These are phyloP conservation scores for Penicillium sp. DNA, from an alignment of 2,329 filamentous ascomycete genomes.

Conservation along the genomic window DNA sequence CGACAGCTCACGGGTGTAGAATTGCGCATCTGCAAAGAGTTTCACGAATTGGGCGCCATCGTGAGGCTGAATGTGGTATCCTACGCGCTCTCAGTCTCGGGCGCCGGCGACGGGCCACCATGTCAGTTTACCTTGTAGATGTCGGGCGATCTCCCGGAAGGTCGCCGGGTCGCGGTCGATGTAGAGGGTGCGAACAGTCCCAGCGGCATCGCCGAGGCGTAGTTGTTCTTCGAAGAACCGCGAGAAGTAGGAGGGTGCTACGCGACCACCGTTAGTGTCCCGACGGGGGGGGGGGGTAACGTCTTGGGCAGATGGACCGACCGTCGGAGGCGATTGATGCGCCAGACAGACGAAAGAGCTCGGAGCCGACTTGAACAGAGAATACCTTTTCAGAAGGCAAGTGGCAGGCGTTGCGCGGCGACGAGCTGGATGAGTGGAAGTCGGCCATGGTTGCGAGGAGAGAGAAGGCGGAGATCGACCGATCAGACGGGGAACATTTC, in stretches of 20 bases:
- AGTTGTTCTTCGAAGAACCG: slow-evolving; percentile 88
- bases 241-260: slow-evolving; percentile 94
- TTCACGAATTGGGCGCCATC: slow-evolving; percentile 87
- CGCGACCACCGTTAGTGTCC: slow-evolving; percentile 20
- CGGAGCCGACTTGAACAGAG: slow-evolving; percentile 66
- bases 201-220: slow-evolving; percentile 56
- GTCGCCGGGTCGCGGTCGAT: slow-evolving; percentile 90
- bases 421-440: slow-evolving; percentile 1
- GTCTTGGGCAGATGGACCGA: slow-evolving; percentile 47
- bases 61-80: slow-evolving; percentile 79
- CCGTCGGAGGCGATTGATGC: slow-evolving; percentile 70
- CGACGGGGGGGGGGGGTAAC: too few relatives aligned
- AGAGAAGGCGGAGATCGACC: background rate
- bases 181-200: slow-evolving; percentile 77
- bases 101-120: background rate
- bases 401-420: slow-evolving; percentile 11
- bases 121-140: slow-evolving; percentile 65
- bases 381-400: slow-evolving; percentile 63
- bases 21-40: slow-evolving; percentile 90
- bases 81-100: slow-evolving; percentile 30
- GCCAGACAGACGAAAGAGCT: slow-evolving; percentile 66
- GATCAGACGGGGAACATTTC: too few relatives aligned
- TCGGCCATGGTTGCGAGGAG: slow-evolving; percentile 5
- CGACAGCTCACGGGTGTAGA: slow-evolving; percentile 82
- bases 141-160: slow-evolving; percentile 83